These are phyloP conservation scores for Phytophthora hibernalis DNA, from an alignment of 352 stramenopile genomes.

Conservation along the genomic window DNA sequence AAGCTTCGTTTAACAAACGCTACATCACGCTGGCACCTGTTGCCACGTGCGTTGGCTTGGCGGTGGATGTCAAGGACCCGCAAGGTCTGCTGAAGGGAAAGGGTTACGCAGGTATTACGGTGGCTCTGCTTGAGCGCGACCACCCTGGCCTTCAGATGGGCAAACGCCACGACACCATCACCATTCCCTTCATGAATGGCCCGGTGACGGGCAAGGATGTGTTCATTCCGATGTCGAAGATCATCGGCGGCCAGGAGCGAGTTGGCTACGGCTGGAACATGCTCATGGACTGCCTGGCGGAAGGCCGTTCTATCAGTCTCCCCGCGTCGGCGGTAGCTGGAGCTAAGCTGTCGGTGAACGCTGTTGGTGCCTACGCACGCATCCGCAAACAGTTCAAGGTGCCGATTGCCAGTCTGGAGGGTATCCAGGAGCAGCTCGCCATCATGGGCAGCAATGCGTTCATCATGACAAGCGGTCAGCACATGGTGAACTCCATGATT, in stretches of 20 bases:
- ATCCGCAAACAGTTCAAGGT: constrained; percentile 99
- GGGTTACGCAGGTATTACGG: constrained; percentile 95
- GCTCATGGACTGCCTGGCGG: constrained; percentile 98
- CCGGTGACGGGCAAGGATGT: constrained; percentile 96
- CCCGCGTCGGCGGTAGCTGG: constrained; percentile 94
- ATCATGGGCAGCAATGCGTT: constrained; percentile 94
- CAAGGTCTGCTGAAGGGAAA: constrained; percentile 94
- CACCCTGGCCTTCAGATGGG: constrained; percentile 96
- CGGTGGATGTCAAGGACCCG: constrained; percentile 97
- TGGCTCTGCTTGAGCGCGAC: constrained; percentile 96
- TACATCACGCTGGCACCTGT: constrained; percentile 99
- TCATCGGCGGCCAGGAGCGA: constrained; percentile 96
- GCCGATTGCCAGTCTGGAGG: constrained; percentile 97
- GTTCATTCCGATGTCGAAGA: constrained; percentile 98
- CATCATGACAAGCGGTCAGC: constrained; percentile 95
- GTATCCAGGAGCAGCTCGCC: constrained; percentile 97
- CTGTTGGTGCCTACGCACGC: constrained; percentile 95
- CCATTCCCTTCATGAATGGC: constrained; percentile 98
- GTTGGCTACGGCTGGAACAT: constrained; percentile 99
- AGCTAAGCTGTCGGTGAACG: constrained; percentile 92
- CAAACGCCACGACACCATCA: constrained; percentile 95
- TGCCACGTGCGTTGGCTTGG: constrained; percentile 96
- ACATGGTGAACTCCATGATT: constrained; percentile 99
- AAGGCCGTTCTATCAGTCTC: constrained; percentile 97
- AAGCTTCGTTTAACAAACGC: constrained; percentile 97